Percentiles rank a stretch among this genome's conserved stretches.
Evolutionary conservation across 1,139 yeast genomes (phyloP).

Genomic region (Debaryomycetaceae sp.): DNA sequence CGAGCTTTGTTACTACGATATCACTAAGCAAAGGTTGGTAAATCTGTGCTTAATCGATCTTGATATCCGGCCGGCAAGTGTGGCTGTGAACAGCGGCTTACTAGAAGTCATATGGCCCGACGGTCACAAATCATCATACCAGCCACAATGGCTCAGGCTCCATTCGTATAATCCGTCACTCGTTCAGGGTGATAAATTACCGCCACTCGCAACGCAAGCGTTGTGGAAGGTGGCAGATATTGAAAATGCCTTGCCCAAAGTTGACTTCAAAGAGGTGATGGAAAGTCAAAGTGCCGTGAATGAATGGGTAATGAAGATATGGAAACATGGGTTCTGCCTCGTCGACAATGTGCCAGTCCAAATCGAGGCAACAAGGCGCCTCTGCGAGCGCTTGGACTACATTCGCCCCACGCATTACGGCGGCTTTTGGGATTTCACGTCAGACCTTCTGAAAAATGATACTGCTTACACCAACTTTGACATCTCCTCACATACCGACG

Average conservation of each 20-base stretch:
- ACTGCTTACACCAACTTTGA: conserved; percentile 73
- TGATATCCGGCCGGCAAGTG: conserved; percentile 35
- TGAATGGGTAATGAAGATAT: conserved; percentile 58
- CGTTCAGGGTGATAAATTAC: conserved; percentile 27
- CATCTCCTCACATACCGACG: conserved; percentile 69
- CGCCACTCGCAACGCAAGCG: conserved; percentile 24
- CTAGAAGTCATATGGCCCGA: conserved; percentile 44
- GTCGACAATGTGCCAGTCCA: conserved; percentile 60
- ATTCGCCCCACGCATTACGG: conserved; percentile 75
- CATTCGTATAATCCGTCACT: conserved; percentile 60
- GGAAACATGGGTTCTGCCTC: conserved; percentile 60
- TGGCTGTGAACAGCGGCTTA: conserved; percentile 13
- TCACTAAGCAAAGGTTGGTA: conserved; percentile 61
- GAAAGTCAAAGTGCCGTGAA: conserved; percentile 44
- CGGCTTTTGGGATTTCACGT: conserved; percentile 79
- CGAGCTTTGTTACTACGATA: conserved; percentile 51
- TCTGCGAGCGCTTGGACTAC: conserved; percentile 59
- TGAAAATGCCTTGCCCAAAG: conserved; percentile 42
- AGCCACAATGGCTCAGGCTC: conserved; percentile 47
- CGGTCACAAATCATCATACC: conserved; percentile 46
- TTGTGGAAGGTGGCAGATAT: conserved; percentile 52
- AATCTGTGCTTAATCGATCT: conserved; percentile 54
- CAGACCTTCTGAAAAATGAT: conserved; percentile 67
- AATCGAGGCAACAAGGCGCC: conserved; percentile 57
- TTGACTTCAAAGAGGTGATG: conserved; percentile 48